phyloP scores from a whole-genome alignment of 495 filamentous ascomycete species.

The Penicillium argentinense region DNA sequence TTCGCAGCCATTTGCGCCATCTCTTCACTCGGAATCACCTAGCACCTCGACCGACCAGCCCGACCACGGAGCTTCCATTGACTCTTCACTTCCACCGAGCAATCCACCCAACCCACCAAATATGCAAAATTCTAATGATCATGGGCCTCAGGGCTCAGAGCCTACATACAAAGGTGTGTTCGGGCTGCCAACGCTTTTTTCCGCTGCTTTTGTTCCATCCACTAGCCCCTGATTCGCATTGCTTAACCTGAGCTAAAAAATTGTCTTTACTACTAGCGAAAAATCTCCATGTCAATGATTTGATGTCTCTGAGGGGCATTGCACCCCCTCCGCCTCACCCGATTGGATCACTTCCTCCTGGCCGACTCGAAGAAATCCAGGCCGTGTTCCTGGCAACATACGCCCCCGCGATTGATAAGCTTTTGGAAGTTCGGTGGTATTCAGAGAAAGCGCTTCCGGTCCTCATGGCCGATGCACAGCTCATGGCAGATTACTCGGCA shows the following conservation, averaged over 20 bases:
- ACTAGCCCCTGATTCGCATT: not conserved
- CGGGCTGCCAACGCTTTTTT: not conserved
- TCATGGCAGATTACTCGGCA: slow-evolving; percentile 62
- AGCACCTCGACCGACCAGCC: slow-evolving; percentile 47
- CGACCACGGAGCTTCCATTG: slow-evolving; percentile 69
- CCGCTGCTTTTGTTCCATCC: not conserved
- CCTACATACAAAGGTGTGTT: slow-evolving; percentile 40
- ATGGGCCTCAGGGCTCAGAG: slow-evolving; percentile 27
- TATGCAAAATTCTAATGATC: slow-evolving; percentile 36
- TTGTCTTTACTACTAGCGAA: slow-evolving; percentile 50
- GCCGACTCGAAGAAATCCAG: slow-evolving; percentile 65
- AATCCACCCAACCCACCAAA: slow-evolving; percentile 32
- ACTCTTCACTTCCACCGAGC: slow-evolving; percentile 64
- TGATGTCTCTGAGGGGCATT: slow-evolving; percentile 65
- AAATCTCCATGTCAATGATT: slow-evolving; percentile 71
- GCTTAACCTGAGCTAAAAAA: slow-evolving; percentile 13
- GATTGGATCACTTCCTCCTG: slow-evolving; percentile 51
- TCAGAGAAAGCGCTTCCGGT: slow-evolving; percentile 49
- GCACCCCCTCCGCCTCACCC: slow-evolving; percentile 60
- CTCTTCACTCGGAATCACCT: slow-evolving; percentile 47
- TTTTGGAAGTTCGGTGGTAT: slow-evolving; percentile 88
- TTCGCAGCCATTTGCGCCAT: slow-evolving; percentile 60
- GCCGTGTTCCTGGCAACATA: slow-evolving; percentile 76
- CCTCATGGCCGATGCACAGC: slow-evolving; percentile 56
- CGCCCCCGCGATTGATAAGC: slow-evolving; percentile 69